Percentiles rank a stretch among this genome's conserved stretches.
These are phyloP conservation scores for Glarea lozoyensis DNA, from an alignment of 495 filamentous ascomycete species.

Conservation along the genomic window DNA sequence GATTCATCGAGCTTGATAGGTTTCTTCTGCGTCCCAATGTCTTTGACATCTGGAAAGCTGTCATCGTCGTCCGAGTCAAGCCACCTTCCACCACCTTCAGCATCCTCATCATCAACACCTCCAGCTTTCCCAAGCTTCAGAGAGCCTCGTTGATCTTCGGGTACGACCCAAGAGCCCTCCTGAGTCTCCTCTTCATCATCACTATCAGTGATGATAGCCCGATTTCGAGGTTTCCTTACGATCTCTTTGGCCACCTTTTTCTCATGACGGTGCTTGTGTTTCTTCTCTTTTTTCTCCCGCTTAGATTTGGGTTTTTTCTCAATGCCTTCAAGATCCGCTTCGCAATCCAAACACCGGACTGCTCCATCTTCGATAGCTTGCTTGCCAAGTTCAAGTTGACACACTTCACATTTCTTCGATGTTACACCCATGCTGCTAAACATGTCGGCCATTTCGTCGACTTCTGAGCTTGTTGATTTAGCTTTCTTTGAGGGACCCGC, in stretches of 20 bases:
- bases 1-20: conserved; percentile 7
- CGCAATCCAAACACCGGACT: conserved; percentile 64
- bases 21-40: conserved; percentile 4
- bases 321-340: conserved; percentile 46
- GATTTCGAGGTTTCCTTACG: conserved; percentile 24
- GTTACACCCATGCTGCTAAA: conserved; percentile 76
- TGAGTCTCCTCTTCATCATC: conserved; percentile 41
- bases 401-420: conserved; percentile 82
- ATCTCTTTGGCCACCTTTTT: conserved; percentile 18
- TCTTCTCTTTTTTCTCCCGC: conserved; percentile 19
- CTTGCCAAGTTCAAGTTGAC: conserved; percentile 58
- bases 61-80: conserved; percentile 57
- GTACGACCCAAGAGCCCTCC: conserved; percentile 70
- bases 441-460: conserved; percentile 79
- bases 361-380: conserved; percentile 48
- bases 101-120: conserved; percentile 74
- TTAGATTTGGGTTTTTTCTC: conserved; percentile 23
- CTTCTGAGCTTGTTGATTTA: conserved; percentile 39
- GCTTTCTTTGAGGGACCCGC: conserved; percentile 36
- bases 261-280: conserved; percentile 25
- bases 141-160: conserved; percentile 46
- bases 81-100: conserved; percentile 76
- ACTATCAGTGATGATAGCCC: conserved; percentile 24
- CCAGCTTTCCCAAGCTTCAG: conserved; percentile 65
- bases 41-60: conserved; percentile 25